Evolutionary conservation across 1,139 yeast genomes (phyloP), one percentile per base, ranked within the genome.

Genomic region (Sugiyamaella xylanicola): DNA sequence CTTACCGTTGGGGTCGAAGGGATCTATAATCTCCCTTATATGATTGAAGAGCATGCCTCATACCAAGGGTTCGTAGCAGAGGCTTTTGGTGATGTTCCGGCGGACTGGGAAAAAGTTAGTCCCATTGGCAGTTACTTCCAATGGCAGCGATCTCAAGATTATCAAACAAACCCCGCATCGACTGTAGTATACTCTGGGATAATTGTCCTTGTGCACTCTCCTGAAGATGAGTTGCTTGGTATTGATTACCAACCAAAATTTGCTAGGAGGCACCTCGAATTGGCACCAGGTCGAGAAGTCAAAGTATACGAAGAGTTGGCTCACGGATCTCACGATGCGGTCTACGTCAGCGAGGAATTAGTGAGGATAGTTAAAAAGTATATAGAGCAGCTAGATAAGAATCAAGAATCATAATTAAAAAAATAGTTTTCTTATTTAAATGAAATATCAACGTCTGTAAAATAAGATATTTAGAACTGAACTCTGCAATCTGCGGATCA

Each of bases 1-100:
- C 59, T 60, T 4, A 62, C 73, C 0, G 62, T 77, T 11, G 70
- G 78, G 21, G 66, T 81, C 3, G 86, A 82, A 60, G 86, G 86
- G 0, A 81, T 83, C 45, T 81, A 77, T 64, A 77, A 80, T 59
- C 67, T 82, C 3, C 61, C 56, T 0, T 68, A 67, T 0, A 66
- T 82, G 53, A 62, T 77, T 1, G 64, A 63, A 0, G 85, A 80
- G 61, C 77, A 81, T 58, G 78, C 81, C 0, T 60, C 60, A 0
- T 82, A 82, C 62, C 56, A 58, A 0, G 67, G 62, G 3, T 80
- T 81, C 63, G 78, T 82, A 3, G 55, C 61, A 1, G 75, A 72
- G 16, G 84, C 85, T 1, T 81, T 81, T 57, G 75, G 76, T 3
- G 61, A 56, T 0, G 68, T 66, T 25, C 54, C 60, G 17, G 53